Evolutionary conservation across 768 basidiomycete species (phyloP), one percentile per base, ranked within the genome.

Genomic region (Mycena floridula): DNA sequence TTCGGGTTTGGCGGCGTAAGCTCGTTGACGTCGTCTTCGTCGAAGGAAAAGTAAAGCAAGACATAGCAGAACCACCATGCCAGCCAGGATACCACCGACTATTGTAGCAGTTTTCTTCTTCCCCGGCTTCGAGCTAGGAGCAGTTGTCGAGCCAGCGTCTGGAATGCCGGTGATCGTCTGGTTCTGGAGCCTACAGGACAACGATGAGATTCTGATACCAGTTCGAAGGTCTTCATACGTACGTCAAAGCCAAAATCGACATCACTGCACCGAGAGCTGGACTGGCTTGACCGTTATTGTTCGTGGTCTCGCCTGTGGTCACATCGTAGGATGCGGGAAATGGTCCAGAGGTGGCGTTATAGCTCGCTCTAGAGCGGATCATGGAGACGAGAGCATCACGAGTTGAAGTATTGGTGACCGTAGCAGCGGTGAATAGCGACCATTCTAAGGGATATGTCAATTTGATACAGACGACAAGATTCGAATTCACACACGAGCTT

Each of bases 231-330:
- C n/a, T n/a, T n/a, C n/a, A n/a, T n/a, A n/a, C n/a, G n/a, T 41
- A 48, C 50, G 23, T 45, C 12, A 51, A 18, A 0, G 62, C 51
- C 6, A 66, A 46, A 0, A 62, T 12, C 0, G 59, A 51, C 32
- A 62, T 60, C 46, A 62, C 55, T 0, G 65, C 64, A 3, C 66
- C 66, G 46, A 63, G 62, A 9, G 58, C 63, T 22, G 64, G 58
- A 43, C 64, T 66, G n/a, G 5, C n/a, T 16, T 39, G 38, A 5
- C 38, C 13, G 38, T 11, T 7, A 16, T 37, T 50, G 28, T 42
- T 44, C 5, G 44, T 24, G 2, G 49, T 42, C 2, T 36, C 39
- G 7, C 62, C 64, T 18, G 49, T 54, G 22, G 43, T 41, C 2
- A 44, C 41, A 38, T 53, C 49, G 43, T 66, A 67, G 2, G 54